A percentile compares a stretch with the other conserved stretches of the same genome.
Conservation (phyloP, 1,284 basidiomycete genomes). For the Fomitopsis palustris region DNA sequence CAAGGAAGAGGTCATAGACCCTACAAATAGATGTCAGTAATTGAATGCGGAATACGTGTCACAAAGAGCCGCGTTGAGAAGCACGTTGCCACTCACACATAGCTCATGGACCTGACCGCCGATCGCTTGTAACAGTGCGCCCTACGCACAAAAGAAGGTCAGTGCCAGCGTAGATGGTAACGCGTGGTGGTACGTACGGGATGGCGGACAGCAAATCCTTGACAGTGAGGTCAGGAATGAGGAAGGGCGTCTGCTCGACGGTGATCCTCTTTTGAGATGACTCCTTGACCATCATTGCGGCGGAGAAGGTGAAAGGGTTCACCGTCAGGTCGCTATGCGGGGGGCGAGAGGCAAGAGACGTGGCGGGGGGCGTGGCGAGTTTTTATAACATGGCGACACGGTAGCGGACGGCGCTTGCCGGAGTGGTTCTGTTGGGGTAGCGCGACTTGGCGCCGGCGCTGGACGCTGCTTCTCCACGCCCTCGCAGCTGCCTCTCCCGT, state of each 20-base stretch:
- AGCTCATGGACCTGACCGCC: constrained; percentile 78
- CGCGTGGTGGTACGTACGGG: constrained; percentile 55
- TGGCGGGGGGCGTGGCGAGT: constrained; percentile 12
- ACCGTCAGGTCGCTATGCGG: constrained; percentile 17
- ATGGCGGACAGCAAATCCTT: constrained; percentile 87
- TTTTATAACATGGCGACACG: constrained; percentile 18
- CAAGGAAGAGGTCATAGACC: constrained; percentile 72
- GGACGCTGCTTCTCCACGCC: background rate
- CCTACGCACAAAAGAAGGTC: constrained; percentile 35
- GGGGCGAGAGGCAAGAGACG: constrained; percentile 8
- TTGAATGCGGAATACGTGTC: constrained; percentile 11
- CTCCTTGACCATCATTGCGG: constrained; percentile 19
- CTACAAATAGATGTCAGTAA: constrained; percentile 38
- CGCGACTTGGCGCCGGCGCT: constrained; percentile 1
- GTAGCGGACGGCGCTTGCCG: constrained; percentile 7
- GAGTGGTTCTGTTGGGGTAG: constrained; percentile 3
- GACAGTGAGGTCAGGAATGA: constrained; percentile 79
- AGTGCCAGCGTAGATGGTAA: background rate
- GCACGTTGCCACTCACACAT: constrained; percentile 55
- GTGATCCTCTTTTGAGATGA: constrained; percentile 24
- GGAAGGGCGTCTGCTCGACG: constrained; percentile 59
- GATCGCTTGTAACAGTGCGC: constrained; percentile 93
- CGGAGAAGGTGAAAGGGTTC: constrained; percentile 6
- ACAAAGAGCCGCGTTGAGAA: constrained; percentile 8
- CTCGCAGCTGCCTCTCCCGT: background rate